A percentile compares a stretch with the other conserved stretches of the same genome.
Conservation (phyloP, 352 stramenopile genomes). For the Globisporangium solare region DNA sequence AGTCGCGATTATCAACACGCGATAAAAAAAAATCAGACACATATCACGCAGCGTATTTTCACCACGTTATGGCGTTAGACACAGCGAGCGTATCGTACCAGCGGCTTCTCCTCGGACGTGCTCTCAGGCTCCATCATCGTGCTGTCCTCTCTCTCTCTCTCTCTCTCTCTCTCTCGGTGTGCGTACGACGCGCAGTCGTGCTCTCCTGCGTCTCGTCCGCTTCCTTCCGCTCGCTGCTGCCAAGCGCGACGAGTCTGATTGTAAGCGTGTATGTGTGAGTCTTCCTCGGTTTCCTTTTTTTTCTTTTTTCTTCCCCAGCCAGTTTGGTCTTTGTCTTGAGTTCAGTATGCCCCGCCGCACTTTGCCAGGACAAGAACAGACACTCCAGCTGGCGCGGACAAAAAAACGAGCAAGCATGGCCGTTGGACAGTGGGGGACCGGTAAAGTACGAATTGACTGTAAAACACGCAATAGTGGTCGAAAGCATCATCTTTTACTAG, state of each 20-base stretch:
- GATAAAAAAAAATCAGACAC: too few relatives aligned
- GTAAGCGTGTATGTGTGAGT: too few relatives aligned
- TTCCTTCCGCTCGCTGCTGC: background rate
- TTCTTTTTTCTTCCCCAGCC: background rate
- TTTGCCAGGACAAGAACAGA: background rate
- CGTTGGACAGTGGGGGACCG: too few relatives aligned
- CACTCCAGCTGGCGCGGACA: too few relatives aligned
- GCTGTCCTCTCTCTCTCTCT: too few relatives aligned
- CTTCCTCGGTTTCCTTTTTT: background rate
- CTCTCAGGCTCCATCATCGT: constrained; percentile 66
- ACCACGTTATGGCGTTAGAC: background rate
- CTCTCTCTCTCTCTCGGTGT: background rate
- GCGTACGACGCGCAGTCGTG: background rate
- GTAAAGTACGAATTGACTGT: too few relatives aligned
- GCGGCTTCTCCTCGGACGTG: constrained; percentile 53
- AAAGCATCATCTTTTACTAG: too few relatives aligned
- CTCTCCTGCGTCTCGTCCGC: background rate
- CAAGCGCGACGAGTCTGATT: too few relatives aligned
- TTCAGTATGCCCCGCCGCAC: background rate
- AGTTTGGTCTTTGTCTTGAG: background rate
- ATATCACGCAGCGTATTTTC: too few relatives aligned
- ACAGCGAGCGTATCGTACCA: constrained; percentile 24
- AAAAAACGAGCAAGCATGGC: too few relatives aligned
- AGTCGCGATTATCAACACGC: background rate
- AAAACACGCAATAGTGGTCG: too few relatives aligned